Conservation (phyloP, 1,139 yeast species). For the Petasospora rhodanensis region DNA sequence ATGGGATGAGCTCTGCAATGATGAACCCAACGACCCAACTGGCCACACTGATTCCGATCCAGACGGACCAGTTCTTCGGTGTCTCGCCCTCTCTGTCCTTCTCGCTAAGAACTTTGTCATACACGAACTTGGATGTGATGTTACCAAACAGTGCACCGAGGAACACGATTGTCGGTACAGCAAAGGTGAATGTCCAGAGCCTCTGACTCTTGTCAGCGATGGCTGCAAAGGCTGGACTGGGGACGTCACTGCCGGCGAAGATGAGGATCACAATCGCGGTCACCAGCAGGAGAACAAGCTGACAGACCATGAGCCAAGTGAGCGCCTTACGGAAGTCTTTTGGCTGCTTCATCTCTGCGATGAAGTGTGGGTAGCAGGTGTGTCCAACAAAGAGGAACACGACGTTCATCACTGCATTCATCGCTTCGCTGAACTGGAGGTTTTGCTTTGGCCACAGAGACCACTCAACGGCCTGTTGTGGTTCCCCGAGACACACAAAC, state of each 20-base stretch:
- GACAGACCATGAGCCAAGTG: slow-evolving; percentile 45
- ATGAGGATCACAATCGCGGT: slow-evolving; percentile 57
- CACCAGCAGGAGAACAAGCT: slow-evolving; percentile 44
- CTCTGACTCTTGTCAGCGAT: slow-evolving; percentile 41
- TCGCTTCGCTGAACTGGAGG: slow-evolving; percentile 48
- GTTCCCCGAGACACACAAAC: slow-evolving; percentile 49
- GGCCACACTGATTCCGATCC: slow-evolving; percentile 40
- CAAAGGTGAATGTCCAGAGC: slow-evolving; percentile 56
- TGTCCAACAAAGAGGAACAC: slow-evolving; percentile 63
- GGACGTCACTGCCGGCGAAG: slow-evolving; percentile 49
- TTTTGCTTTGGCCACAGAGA: slow-evolving; percentile 46
- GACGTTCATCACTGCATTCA: slow-evolving; percentile 55
- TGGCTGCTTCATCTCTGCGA: slow-evolving; percentile 56
- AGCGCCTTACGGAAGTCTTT: slow-evolving; percentile 55
- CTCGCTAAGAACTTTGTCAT: slow-evolving; percentile 40
- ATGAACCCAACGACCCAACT: slow-evolving; percentile 54
- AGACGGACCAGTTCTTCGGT: slow-evolving; percentile 46
- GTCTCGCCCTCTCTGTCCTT: slow-evolving; percentile 47
- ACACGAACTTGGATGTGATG: slow-evolving; percentile 49
- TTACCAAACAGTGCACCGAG: slow-evolving; percentile 53
- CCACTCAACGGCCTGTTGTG: slow-evolving; percentile 45
- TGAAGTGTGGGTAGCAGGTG: slow-evolving; percentile 57
- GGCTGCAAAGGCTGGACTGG: slow-evolving; percentile 59
- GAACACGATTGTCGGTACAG: slow-evolving; percentile 54
- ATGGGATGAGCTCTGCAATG: slow-evolving; percentile 60